Evolutionary conservation across 345 rosid genomes (phyloP).

Genomic region (Eucalyptus curtisii): DNA sequence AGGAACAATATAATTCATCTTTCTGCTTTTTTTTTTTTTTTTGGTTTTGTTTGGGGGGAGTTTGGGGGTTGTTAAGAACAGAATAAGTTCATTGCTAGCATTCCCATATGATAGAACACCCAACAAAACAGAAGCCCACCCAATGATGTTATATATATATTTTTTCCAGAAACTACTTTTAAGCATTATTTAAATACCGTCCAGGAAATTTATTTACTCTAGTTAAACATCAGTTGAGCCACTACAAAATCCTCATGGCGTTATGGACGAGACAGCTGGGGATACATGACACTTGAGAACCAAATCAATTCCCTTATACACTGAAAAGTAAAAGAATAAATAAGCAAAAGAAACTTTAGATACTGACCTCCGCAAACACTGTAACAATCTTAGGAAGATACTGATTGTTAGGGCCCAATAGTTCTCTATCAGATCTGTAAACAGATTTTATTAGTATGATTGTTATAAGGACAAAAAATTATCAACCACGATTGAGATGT

Average conservation of each 20-base stretch:
- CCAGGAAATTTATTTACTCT: neutral
- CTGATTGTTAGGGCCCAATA: constrained; percentile 85
- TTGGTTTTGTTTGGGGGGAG: neutral
- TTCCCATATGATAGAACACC: neutral
- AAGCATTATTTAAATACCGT: neutral
- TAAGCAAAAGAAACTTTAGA: neutral
- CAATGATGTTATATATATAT: neutral
- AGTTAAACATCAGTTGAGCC: neutral
- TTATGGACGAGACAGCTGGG: neutral
- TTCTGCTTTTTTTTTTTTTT: neutral
- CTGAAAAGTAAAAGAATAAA: neutral
- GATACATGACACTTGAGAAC: neutral
- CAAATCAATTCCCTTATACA: neutral
- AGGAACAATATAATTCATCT: neutral
- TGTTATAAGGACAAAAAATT: neutral
- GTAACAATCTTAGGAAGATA: constrained; percentile 77
- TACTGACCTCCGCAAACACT: constrained; percentile 78
- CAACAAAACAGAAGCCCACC: neutral
- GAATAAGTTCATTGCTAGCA: neutral
- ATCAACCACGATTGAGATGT: neutral
- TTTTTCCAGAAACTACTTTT: neutral
- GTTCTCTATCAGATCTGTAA: constrained; percentile 74
- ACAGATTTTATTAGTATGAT: neutral
- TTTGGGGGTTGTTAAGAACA: neutral
- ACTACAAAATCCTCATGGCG: neutral